Evolutionary conservation across 2,329 filamentous ascomycete genomes (phyloP), one percentile per base, ranked within the genome.

Genomic region (Ascochyta lentis): DNA sequence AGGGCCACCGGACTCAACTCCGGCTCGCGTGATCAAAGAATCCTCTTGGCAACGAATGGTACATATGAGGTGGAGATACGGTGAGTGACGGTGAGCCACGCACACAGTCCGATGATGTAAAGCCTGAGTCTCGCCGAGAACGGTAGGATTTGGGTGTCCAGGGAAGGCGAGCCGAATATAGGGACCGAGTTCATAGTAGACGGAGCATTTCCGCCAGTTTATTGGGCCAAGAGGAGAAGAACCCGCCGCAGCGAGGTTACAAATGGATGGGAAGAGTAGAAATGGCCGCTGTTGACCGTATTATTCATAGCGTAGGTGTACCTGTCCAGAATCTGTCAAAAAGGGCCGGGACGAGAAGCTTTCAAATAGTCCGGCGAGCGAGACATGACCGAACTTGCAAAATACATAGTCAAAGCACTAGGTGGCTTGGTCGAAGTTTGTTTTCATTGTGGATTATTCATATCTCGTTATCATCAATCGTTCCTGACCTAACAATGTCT

Each of bases 121-220:
- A 15, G 43, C 38, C 9, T 29, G 43, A 22, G 43, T 42, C 24
- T 35, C 35, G 42, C 42, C 42, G 49, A 47, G 37, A 29, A 16
- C 12, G 4, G 29, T 41, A 3, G 42, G 13, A 31, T 34, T 10
- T 23, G 0, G 12, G 27, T n/a, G 13, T 2, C 27, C 27, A 40
- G 26, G 40, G 51, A 49, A 49, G 33, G 45, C 45, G 23, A 33
- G 51, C 51, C 51, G 44, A 54, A 22, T 6, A 38, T 22, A 42
- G 44, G 27, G 23, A 38, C 37, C 12, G 8, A 6, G 15, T 38
- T 38, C 31, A 37, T 38, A 31, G 12, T 35, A 16, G 15, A 15
- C 42, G 27, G 37, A 24, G n/a, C 9, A 19, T 19, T n/a, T 38
- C 38, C 29, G 37, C 29, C 15, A 9, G 26, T 5, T 10, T 24